Evolutionary conservation across 257 asterid species (phyloP).

Genomic region (Pogostemon cablin): DNA sequence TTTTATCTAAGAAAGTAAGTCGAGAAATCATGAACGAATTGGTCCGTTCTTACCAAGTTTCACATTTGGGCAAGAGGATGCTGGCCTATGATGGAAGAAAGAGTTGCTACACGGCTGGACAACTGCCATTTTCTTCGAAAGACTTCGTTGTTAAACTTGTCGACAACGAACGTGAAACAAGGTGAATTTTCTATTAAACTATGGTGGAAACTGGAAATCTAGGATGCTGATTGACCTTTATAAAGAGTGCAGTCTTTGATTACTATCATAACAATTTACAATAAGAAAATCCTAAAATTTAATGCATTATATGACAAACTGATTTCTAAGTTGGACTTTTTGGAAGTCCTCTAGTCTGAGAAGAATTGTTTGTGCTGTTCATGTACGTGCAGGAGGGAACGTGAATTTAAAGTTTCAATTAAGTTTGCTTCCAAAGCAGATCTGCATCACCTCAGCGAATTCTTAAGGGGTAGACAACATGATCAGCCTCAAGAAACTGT

Average conservation of each 20-base stretch:
- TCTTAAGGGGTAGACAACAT: constrained; percentile 50
- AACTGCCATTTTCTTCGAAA: constrained; percentile 61
- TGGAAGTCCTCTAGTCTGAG: not conserved
- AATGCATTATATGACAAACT: no score
- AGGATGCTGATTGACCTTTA: no score
- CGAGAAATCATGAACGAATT: constrained; percentile 47
- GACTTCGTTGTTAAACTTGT: constrained; percentile 58
- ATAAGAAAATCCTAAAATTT: no score
- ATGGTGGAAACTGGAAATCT: not conserved
- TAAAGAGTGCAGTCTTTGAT: no score
- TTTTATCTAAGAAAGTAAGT: constrained; percentile 56
- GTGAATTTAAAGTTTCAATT: constrained; percentile 58
- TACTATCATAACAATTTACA: no score
- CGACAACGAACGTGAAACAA: constrained; percentile 37
- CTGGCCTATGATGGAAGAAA: constrained; percentile 82
- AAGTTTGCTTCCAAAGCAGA: constrained; percentile 69
- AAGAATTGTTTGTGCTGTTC: not conserved
- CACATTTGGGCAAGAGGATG: constrained; percentile 49
- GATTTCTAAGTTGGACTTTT: no score
- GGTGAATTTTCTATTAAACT: constrained; percentile 29
- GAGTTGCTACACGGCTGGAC: constrained; percentile 69
- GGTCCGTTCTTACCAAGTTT: constrained; percentile 21
- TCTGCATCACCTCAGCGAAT: constrained; percentile 53
- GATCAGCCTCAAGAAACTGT: constrained; percentile 73
- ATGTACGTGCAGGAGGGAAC: constrained; percentile 54